phyloP scores from a whole-genome alignment of 139 green algal genomes.

The Chlamydomonas sphaeroides region DNA sequence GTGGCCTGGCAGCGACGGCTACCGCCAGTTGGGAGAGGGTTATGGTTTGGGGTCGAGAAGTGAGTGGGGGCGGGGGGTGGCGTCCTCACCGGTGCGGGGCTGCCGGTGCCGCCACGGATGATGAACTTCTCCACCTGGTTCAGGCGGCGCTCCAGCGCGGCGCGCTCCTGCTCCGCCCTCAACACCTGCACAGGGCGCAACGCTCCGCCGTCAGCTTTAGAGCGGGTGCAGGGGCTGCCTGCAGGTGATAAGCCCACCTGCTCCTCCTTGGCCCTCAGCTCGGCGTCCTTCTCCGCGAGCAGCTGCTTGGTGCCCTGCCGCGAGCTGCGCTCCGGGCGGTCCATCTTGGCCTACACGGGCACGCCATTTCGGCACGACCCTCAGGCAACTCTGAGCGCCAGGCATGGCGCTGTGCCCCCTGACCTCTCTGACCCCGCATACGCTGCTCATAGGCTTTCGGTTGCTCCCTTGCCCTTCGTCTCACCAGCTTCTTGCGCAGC shows the following conservation, averaged over 20 bases:
- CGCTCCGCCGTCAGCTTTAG: no score
- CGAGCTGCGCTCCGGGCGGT: background rate
- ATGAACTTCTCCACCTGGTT: slow-evolving; percentile 59
- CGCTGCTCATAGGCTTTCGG: no score
- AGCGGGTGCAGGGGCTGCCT: no score
- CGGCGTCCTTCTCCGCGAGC: slow-evolving; percentile 37
- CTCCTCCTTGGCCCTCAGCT: slow-evolving; percentile 45
- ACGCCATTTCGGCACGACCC: no score
- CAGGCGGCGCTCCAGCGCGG: slow-evolving; percentile 45
- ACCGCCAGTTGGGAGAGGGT: no score
- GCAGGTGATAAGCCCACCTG: background rate
- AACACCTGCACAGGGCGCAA: slow-evolving; percentile 20
- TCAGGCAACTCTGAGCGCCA: no score
- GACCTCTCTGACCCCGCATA: no score
- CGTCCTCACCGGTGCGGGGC: slow-evolving; percentile 8
- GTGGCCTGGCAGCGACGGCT: no score
- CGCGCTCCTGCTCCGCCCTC: slow-evolving; percentile 29
- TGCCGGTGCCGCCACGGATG: slow-evolving; percentile 25
- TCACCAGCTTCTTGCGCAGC: slow-evolving; percentile 64
- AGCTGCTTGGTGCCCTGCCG: background rate
- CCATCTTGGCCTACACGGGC: background rate
- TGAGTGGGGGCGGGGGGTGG: no score
- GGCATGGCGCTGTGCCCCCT: no score
- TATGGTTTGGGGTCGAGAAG: no score
- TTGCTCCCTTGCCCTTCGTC: no score